Conservation (phyloP, 2,329 filamentous ascomycete genomes). For the Hysterium pulicare region DNA sequence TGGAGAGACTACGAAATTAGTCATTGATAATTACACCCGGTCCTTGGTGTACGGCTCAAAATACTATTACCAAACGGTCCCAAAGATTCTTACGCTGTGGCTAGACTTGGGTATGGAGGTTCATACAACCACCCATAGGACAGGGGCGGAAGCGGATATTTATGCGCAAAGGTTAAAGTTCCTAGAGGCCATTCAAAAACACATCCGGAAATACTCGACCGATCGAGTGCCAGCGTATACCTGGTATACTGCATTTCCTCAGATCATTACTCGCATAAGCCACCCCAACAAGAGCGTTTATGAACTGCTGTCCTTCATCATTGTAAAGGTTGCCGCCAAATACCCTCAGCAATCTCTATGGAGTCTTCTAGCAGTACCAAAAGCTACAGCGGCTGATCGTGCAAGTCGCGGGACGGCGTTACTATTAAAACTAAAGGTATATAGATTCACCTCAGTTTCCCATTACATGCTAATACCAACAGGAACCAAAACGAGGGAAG, state of each 20-base stretch:
- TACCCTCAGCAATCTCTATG: conserved; percentile 90
- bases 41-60: conserved; percentile 88
- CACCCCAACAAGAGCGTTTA: conserved; percentile 79
- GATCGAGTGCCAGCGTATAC: conserved; percentile 68
- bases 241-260: conserved; percentile 80
- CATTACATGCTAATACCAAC: too few species aligned
- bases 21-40: conserved; percentile 90
- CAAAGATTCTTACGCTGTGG: conserved; percentile 90
- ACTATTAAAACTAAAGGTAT: conserved; percentile 39
- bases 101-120: conserved; percentile 80
- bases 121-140: conserved; percentile 28
- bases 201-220: conserved; percentile 73
- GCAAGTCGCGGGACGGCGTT: conserved; percentile 49
- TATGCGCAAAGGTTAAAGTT: conserved; percentile 25
- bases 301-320: conserved; percentile 71
- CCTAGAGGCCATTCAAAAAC: conserved; percentile 50
- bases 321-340: conserved; percentile 78
- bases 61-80: conserved; percentile 92
- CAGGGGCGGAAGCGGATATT: conserved; percentile 27
- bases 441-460: too few species aligned
- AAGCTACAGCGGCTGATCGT: conserved; percentile 72
- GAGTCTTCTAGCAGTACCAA: conserved; percentile 83
- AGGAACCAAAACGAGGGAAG: too few species aligned
- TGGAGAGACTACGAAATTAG: conserved; percentile 80
- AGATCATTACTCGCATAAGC: conserved; percentile 93